Evolutionary conservation across 2,329 filamentous ascomycete genomes (phyloP).

Genomic region (Aspergillus sergii): DNA sequence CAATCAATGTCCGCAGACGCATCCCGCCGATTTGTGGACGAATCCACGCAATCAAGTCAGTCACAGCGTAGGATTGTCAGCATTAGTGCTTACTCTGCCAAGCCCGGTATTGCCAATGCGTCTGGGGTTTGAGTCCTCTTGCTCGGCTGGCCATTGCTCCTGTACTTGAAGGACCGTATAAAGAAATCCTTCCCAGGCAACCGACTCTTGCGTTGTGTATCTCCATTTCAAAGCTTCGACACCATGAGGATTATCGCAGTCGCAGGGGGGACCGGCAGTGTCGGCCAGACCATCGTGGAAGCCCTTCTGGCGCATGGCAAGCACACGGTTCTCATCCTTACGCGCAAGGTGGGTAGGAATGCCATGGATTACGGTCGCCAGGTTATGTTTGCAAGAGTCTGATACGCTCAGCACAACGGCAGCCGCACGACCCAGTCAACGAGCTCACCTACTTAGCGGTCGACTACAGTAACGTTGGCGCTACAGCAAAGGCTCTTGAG

Average conservation of each 20-base stretch:
- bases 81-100: neutral
- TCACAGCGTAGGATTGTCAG: neutral
- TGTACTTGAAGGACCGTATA: neutral
- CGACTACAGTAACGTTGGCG: neutral
- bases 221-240: neutral
- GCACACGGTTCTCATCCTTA: constrained; percentile 4
- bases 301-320: neutral
- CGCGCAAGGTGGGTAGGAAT: constrained; percentile 3
- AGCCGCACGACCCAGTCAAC: neutral
- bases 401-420: neutral
- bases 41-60: neutral
- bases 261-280: constrained; percentile 6
- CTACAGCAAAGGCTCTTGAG: neutral
- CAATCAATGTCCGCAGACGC: neutral
- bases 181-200: neutral
- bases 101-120: neutral
- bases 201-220: neutral
- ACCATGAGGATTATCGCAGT: constrained; percentile 8
- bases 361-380: neutral
- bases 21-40: neutral
- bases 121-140: neutral
- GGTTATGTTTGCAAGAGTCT: neutral
- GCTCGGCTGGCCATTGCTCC: neutral
- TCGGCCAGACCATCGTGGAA: constrained; percentile 8
- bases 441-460: neutral